These are phyloP conservation scores for Pyrenochaeta sp. DNA, from an alignment of 2,329 filamentous ascomycete genomes.

Conservation along the genomic window DNA sequence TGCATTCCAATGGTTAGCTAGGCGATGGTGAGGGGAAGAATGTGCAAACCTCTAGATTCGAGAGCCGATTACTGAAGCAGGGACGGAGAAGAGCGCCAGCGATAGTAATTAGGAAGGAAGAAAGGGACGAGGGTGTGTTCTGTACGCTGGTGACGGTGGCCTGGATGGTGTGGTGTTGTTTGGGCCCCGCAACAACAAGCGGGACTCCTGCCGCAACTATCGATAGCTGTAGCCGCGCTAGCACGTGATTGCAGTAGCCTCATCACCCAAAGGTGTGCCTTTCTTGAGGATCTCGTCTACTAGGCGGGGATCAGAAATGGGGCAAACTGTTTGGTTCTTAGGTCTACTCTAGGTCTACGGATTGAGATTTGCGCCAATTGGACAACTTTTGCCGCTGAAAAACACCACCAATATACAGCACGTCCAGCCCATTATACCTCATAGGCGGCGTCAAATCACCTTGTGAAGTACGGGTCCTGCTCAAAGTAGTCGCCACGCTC, in stretches of 20 bases:
- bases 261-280: too few relatives aligned
- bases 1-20: conserved; percentile 48
- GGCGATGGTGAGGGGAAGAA: conserved; percentile 33
- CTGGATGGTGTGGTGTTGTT: conserved; percentile 20
- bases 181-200: conserved; percentile 37
- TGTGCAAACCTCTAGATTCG: conserved; percentile 21
- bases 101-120: not conserved
- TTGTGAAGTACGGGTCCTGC: conserved; percentile 39
- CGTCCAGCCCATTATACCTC: not conserved
- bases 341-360: conserved; percentile 34
- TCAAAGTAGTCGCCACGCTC: conserved; percentile 40
- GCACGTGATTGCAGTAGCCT: conserved; percentile 10
- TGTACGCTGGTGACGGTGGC: conserved; percentile 14
- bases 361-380: conserved; percentile 15
- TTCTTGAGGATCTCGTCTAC: too few relatives aligned
- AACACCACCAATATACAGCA: conserved; percentile 4
- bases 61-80: not conserved
- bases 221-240: conserved; percentile 19
- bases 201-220: conserved; percentile 15
- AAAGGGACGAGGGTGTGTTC: conserved; percentile 1
- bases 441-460: conserved; percentile 12
- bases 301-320: too few relatives aligned
- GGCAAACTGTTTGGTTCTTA: conserved; percentile 7
- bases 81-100: conserved; percentile 10
- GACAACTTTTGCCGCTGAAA: conserved; percentile 11